Percentiles rank a stretch among this genome's conserved stretches.
Conservation (phyloP, 441 rosid genomes). For the Flueggea neowawraea region DNA sequence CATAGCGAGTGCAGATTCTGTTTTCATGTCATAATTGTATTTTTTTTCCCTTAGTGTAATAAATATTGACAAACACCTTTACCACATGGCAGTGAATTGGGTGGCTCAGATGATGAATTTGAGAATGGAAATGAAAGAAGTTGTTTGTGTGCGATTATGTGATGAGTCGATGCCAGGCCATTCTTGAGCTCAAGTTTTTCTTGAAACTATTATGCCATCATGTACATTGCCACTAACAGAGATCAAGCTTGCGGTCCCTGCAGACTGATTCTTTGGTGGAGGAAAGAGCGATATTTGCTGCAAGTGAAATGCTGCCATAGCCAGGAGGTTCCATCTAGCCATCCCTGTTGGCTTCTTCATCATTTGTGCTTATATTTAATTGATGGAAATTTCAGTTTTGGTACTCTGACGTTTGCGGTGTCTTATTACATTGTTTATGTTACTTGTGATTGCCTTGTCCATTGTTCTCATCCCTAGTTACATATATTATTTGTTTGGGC, state of each 20-base stretch:
- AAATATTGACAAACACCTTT: too few relatives aligned
- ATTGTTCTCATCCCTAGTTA: slow-evolving; percentile 11
- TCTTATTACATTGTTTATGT: slow-evolving; percentile 20
- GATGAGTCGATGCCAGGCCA: slow-evolving; percentile 14
- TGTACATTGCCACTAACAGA: slow-evolving; percentile 15
- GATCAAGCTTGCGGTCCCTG: slow-evolving; percentile 13
- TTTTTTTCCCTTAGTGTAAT: too few relatives aligned
- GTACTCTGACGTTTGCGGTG: slow-evolving; percentile 18
- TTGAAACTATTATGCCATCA: slow-evolving; percentile 4
- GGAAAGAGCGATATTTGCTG: slow-evolving; percentile 14
- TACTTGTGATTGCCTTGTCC: slow-evolving; percentile 17
- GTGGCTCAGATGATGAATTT: slow-evolving; percentile 78
- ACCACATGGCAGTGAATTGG: slow-evolving; percentile 63
- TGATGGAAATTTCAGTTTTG: slow-evolving; percentile 45
- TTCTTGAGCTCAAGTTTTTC: slow-evolving; percentile 8
- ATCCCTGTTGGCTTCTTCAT: slow-evolving; percentile 23
- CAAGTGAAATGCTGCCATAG: slow-evolving; percentile 7
- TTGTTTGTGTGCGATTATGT: slow-evolving; percentile 88
- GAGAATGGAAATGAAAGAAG: slow-evolving; percentile 60
- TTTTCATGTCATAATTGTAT: too few relatives aligned
- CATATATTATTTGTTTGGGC: neutral
- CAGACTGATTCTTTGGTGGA: slow-evolving; percentile 11
- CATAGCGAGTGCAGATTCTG: too few relatives aligned
- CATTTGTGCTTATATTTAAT: slow-evolving; percentile 35
- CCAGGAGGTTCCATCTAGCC: slow-evolving; percentile 14